Evolutionary conservation across 352 stramenopile species (phyloP), one percentile per base, ranked within the genome.

Genomic region (Globisporangium lucens): DNA sequence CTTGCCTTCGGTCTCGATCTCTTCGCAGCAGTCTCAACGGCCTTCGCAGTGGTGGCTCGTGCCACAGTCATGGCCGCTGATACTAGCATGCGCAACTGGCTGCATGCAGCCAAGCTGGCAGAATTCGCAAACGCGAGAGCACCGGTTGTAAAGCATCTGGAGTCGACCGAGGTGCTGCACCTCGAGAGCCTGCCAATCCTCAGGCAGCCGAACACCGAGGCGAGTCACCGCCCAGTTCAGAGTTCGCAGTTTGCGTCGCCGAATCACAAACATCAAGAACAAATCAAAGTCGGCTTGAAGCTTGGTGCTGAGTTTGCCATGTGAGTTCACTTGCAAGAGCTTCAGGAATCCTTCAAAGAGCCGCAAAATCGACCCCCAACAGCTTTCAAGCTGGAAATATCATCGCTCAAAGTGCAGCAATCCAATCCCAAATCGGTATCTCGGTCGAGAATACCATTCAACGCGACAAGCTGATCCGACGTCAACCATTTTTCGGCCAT

Each of bases 41-140:
- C 70, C 71, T 24, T 65, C 49, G 47, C 87, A 92, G 1, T 65
- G 41, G 59, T 93, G 87, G 33, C 56, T 83, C 0, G 71, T 82
- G 20, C 72, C 73, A 66, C 87, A 94, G 56, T 90, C 68, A 56
- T 94, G 87, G 20, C 24, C 0, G 29, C 61, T 20, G 59, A 66
- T 1, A 65, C 61, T 0, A 41, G 66, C 33, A 60, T 93, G 84
- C 15, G 73, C 52, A 7, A 75, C 76, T 35, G 75, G 66, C 43
- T 89, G 78, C 79, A 93, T 83, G 27, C 84, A 94, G 0, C 87
- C 81, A n/a, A 92, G 67, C 8, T 77, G 75, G n/a, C 81, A 92
- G 0, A 75, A 30, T 1, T 67, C 68, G 56, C 84, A 94, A 6
- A 74, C 68, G 55, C 79, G 78, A 35, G 87, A 73, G 53, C 86